Conservation (phyloP, 2,329 filamentous ascomycete species). For the Penicillium janthinellum region DNA sequence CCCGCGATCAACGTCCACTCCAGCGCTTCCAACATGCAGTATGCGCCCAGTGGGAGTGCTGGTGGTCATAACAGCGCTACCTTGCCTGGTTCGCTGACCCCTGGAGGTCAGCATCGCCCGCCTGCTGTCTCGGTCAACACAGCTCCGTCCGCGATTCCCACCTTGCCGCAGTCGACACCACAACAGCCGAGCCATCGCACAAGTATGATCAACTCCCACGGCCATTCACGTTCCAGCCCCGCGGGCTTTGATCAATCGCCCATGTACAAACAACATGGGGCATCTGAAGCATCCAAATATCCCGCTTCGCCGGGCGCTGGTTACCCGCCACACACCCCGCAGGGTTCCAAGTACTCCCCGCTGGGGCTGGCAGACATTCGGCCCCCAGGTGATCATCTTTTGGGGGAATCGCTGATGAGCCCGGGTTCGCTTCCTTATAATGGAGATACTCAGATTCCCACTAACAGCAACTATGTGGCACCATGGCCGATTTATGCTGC, state of each 20-base stretch:
- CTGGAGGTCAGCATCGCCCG: conserved; percentile 56
- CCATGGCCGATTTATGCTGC: conserved; percentile 96
- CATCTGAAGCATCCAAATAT: conserved; percentile 69
- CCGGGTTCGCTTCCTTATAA: conserved; percentile 64
- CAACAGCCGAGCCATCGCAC: conserved; percentile 60
- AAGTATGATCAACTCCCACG: conserved; percentile 66
- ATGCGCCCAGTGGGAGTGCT: conserved; percentile 42
- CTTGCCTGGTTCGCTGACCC: conserved; percentile 64
- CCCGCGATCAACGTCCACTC: conserved; percentile 63
- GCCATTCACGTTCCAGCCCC: conserved; percentile 84
- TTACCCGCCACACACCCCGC: conserved; percentile 56
- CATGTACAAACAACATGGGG: conserved; percentile 63
- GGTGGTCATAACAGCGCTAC: conserved; percentile 42
- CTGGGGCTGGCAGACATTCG: conserved; percentile 90
- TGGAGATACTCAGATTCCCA: conserved; percentile 65
- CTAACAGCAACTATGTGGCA: conserved; percentile 87
- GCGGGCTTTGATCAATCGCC: conserved; percentile 58
- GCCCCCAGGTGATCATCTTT: conserved; percentile 77
- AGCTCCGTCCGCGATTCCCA: conserved; percentile 59
- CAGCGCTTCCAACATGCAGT: conserved; percentile 52
- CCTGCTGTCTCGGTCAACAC: conserved; percentile 57
- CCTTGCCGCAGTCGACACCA: conserved; percentile 53
- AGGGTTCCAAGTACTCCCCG: conserved; percentile 74
- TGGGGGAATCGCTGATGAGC: conserved; percentile 70
- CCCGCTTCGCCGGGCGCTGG: conserved; percentile 48